Percentiles rank a stretch among this genome's conserved stretches.
Evolutionary conservation across 2,329 filamentous ascomycete genomes (phyloP).

Genomic region (Periglandula ipomoeae): DNA sequence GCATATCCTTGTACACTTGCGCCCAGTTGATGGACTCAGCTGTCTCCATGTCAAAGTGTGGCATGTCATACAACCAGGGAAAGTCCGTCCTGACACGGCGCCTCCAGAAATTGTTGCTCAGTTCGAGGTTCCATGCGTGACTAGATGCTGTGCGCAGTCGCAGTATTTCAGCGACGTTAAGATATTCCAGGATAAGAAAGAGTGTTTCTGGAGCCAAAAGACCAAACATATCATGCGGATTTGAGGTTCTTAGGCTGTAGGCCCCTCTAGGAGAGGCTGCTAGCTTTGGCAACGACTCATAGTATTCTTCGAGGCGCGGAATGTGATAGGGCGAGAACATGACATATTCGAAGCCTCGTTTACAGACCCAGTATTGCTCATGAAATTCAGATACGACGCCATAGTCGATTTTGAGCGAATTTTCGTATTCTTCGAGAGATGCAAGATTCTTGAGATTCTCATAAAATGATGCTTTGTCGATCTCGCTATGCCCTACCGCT

Average conservation of each 20-base stretch:
- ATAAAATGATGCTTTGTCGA: neutral
- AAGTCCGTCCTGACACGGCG: neutral
- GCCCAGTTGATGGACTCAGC: neutral
- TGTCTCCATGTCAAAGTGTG: too few species aligned
- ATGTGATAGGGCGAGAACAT: neutral
- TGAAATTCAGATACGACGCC: neutral
- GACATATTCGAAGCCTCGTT: neutral
- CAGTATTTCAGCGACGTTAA: neutral
- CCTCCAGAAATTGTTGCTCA: neutral
- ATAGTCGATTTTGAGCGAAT: neutral
- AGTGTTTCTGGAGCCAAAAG: neutral
- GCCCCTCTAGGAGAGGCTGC: neutral
- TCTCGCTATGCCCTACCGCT: neutral
- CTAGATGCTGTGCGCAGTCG: neutral
- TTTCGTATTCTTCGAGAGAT: neutral
- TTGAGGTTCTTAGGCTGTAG: neutral
- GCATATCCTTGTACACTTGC: slow-evolving; percentile 1
- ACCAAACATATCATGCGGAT: neutral
- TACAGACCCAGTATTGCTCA: neutral
- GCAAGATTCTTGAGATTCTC: neutral
- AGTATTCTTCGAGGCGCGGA: neutral
- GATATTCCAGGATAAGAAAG: neutral
- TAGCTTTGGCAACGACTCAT: neutral
- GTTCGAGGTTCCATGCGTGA: neutral
- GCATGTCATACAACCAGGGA: slow-evolving; percentile 1